phyloP scores from a whole-genome alignment of 345 rosid species.

The Rhodamnia rubescens region DNA sequence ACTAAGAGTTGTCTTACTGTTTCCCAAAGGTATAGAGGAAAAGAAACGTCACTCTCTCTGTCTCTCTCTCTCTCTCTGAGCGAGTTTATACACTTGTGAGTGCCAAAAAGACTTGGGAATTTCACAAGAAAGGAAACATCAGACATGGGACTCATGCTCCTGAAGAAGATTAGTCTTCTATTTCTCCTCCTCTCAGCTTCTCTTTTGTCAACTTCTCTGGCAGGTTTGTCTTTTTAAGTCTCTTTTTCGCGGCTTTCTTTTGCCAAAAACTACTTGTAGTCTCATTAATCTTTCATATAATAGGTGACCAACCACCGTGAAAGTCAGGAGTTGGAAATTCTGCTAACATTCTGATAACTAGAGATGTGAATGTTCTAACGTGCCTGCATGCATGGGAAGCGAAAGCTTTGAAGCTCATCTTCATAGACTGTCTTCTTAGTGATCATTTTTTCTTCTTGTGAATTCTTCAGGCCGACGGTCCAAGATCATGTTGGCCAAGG shows the following conservation, averaged over 20 bases:
- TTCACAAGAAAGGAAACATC: neutral
- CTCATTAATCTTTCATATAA: neutral
- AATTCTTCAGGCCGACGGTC: neutral
- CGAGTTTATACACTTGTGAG: neutral
- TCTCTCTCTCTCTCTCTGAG: neutral
- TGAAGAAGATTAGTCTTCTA: conserved; percentile 1
- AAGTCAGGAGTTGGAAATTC: neutral
- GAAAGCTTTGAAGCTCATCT: neutral
- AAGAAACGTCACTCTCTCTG: conserved; percentile 1
- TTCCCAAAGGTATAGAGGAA: neutral
- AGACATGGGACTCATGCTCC: neutral
- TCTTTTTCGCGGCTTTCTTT: neutral
- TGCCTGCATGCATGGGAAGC: neutral
- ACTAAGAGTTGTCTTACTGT: neutral
- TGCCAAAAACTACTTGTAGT: neutral
- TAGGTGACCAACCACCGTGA: neutral
- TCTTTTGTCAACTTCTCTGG: neutral
- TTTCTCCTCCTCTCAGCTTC: conserved; percentile 3
- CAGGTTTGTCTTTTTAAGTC: neutral
- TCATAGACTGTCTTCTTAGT: neutral
- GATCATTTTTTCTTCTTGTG: neutral
- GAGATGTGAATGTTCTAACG: neutral
- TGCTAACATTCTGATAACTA: neutral
- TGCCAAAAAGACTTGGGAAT: neutral
- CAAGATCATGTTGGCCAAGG: neutral